Evolutionary conservation across 495 filamentous ascomycete genomes (phyloP).

Genomic region (Astrothelium subdiscretum): DNA sequence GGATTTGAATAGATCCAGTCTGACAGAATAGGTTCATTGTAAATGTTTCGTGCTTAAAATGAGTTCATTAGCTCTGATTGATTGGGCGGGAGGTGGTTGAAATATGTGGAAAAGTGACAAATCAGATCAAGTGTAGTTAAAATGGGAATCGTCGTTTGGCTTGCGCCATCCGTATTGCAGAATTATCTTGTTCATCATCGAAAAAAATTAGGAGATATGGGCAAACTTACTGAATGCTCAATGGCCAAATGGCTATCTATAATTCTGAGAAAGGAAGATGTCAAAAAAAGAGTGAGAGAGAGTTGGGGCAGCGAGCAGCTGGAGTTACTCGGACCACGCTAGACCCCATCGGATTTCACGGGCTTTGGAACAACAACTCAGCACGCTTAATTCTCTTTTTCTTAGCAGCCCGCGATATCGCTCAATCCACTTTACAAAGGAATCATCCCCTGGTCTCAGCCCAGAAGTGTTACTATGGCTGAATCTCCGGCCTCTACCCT

Average conservation of each 20-base stretch:
- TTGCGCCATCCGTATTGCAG: constrained; percentile 32
- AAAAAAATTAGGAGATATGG: background rate
- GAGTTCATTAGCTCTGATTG: background rate
- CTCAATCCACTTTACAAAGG: too few relatives aligned
- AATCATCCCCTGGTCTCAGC: background rate
- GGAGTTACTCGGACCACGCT: too few relatives aligned
- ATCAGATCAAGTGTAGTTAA: constrained; percentile 35
- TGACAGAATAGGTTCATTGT: background rate
- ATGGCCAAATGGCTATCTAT: background rate
- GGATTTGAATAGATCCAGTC: background rate
- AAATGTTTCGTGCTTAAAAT: background rate
- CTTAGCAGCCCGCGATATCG: too few relatives aligned
- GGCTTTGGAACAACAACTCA: too few relatives aligned
- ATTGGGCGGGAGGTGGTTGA: background rate
- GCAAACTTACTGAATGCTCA: background rate
- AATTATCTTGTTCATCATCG: constrained; percentile 30
- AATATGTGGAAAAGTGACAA: background rate
- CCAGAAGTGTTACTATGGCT: constrained; percentile 13
- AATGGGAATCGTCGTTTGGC: constrained; percentile 21
- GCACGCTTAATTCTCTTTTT: too few relatives aligned
- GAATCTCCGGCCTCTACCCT: constrained; percentile 24
- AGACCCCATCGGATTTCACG: too few relatives aligned
- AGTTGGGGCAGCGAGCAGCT: too few relatives aligned
- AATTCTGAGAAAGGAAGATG: too few relatives aligned
- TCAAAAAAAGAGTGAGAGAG: too few relatives aligned